Percentiles rank a stretch among this genome's conserved stretches.
These are phyloP conservation scores for Phycomyces blakesleeanus DNA, from an alignment of 192 early-diverging fungal species.

Conservation along the genomic window DNA sequence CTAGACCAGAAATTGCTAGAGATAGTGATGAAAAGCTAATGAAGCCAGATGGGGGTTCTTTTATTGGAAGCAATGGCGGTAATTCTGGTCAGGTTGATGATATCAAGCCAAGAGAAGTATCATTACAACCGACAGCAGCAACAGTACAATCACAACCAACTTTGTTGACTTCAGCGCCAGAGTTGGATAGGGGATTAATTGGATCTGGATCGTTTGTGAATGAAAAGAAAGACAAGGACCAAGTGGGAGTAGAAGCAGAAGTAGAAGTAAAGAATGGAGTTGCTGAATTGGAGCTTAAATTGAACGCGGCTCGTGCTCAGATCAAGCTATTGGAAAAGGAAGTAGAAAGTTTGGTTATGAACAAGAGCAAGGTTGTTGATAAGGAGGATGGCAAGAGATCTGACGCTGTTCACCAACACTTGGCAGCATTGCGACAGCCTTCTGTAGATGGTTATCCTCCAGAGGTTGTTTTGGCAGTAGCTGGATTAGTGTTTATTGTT, in stretches of 20 bases:
- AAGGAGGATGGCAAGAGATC: no score
- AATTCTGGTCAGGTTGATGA: no score
- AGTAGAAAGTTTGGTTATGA: not conserved
- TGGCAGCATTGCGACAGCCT: constrained; percentile 30
- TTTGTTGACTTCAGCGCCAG: no score
- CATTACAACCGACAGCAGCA: no score
- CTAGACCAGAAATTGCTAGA: no score
- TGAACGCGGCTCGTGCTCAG: not conserved
- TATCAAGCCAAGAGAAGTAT: not conserved
- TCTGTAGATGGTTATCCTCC: constrained; percentile 60
- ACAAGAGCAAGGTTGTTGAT: not conserved
- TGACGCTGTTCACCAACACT: constrained; percentile 35
- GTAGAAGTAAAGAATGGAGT: constrained; percentile 6
- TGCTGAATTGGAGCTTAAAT: not conserved
- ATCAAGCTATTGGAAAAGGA: constrained; percentile 4
- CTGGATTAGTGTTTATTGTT: constrained; percentile 55
- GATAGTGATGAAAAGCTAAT: no score
- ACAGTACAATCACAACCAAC: no score
- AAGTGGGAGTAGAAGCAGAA: no score
- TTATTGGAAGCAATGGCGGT: no score
- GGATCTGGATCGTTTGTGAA: no score
- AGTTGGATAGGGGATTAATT: no score
- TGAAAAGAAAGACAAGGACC: constrained; percentile 4
- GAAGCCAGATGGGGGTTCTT: no score
- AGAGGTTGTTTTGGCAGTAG: constrained; percentile 55